Evolutionary conservation across 192 early-diverging fungal genomes (phyloP).

Genomic region (Backusella sp.): DNA sequence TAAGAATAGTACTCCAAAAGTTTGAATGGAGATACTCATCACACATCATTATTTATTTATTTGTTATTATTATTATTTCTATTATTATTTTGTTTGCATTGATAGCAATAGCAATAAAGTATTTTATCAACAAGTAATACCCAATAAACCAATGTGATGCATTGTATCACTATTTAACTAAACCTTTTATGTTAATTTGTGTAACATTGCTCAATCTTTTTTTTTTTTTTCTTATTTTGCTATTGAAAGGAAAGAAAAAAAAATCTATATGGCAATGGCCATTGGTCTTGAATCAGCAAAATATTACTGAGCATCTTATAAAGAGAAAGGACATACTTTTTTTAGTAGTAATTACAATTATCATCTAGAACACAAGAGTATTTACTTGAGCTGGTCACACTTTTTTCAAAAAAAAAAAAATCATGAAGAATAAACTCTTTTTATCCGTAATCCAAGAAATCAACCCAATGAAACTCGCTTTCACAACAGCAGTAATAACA

Average conservation of each 20-base stretch:
- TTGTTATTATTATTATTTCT: not conserved
- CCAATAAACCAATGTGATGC: conserved; percentile 3
- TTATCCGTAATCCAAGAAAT: not conserved
- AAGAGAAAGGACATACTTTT: not conserved
- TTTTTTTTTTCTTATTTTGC: not conserved
- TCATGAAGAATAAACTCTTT: too few species aligned
- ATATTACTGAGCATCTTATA: not conserved
- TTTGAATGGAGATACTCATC: not conserved
- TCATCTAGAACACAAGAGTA: not conserved
- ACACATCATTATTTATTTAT: not conserved
- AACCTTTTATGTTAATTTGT: not conserved
- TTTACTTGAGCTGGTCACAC: not conserved
- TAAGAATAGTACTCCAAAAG: not conserved
- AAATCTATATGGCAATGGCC: not conserved
- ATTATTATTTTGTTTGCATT: conserved; percentile 2
- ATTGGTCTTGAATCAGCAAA: not conserved
- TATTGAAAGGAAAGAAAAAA: not conserved
- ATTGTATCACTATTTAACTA: conserved; percentile 4
- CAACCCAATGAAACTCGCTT: not conserved
- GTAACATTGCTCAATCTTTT: not conserved
- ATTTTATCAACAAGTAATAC: not conserved
- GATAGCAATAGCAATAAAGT: not conserved
- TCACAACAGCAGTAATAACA: not conserved
- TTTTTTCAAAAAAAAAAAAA: not conserved
- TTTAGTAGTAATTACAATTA: not conserved